Evolutionary conservation across 169 alveolate genomes (phyloP).

Genomic region (Babesia ovis): DNA sequence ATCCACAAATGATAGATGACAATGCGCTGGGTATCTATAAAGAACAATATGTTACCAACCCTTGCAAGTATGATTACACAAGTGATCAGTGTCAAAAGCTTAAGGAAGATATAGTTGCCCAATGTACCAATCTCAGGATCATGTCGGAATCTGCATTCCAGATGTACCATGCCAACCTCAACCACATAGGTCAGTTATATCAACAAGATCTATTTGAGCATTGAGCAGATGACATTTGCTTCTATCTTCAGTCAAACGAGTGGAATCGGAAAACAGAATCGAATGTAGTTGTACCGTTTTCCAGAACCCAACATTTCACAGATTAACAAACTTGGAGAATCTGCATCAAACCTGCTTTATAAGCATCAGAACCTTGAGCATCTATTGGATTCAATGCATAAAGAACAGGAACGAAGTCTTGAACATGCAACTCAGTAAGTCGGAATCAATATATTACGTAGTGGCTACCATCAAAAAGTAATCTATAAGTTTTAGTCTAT

Average conservation of each 20-base stretch:
- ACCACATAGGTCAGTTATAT: conserved; percentile 65
- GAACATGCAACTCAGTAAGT: conserved; percentile 53
- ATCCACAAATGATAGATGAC: conserved; percentile 58
- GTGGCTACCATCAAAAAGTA: not conserved
- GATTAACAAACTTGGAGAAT: conserved; percentile 58
- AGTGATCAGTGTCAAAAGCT: conserved; percentile 71
- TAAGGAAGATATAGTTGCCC: conserved; percentile 72
- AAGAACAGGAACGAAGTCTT: conserved; percentile 42
- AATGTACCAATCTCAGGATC: conserved; percentile 68
- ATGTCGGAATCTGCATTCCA: conserved; percentile 82
- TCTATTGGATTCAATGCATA: conserved; percentile 22
- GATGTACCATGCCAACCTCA: conserved; percentile 78
- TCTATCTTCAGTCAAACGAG: conserved; percentile 76
- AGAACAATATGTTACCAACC: conserved; percentile 44
- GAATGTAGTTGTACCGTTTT: conserved; percentile 55
- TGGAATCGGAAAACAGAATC: conserved; percentile 78
- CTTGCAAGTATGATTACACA: conserved; percentile 45
- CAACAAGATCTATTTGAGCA: too few species aligned
- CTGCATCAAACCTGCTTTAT: conserved; percentile 36
- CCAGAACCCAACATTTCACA: not conserved
- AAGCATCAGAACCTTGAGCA: conserved; percentile 30
- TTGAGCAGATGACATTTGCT: conserved; percentile 75
- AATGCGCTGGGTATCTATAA: conserved; percentile 31
- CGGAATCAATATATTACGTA: too few species aligned
- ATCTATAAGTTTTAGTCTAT: not conserved